Conservation (phyloP, 2,329 filamentous ascomycete species). For the Aureobasidium pullulans region DNA sequence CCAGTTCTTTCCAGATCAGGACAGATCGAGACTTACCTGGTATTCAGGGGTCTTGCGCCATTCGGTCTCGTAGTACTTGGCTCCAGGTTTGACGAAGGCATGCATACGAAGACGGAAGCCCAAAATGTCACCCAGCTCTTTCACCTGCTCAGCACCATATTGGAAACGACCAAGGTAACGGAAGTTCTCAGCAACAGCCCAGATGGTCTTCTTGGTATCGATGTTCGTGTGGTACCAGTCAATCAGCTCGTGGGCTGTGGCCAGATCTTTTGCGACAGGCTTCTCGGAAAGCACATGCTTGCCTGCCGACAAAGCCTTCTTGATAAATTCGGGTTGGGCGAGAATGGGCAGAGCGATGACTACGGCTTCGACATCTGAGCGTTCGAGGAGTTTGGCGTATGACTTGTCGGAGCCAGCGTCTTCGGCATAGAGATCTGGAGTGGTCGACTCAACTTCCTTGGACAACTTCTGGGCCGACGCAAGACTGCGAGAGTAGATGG, state of each 20-base stretch:
- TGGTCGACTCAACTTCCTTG: constrained; percentile 27
- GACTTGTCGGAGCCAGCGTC: constrained; percentile 41
- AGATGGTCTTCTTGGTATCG: constrained; percentile 34
- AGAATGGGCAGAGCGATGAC: constrained; percentile 44
- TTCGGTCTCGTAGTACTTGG: constrained; percentile 49
- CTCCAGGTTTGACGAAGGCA: constrained; percentile 39
- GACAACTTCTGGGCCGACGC: constrained; percentile 46
- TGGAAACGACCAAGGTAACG: constrained; percentile 53
- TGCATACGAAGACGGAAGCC: constrained; percentile 46
- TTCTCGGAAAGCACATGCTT: constrained; percentile 54
- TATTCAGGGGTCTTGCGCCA: constrained; percentile 64
- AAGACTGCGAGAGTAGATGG: constrained; percentile 58
- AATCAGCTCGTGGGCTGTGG: constrained; percentile 43
- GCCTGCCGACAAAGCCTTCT: constrained; percentile 40
- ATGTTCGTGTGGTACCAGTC: constrained; percentile 39
- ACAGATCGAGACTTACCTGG: constrained; percentile 34
- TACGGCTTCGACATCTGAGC: constrained; percentile 41
- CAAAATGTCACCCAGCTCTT: constrained; percentile 47
- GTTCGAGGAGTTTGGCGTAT: constrained; percentile 35
- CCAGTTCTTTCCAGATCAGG: no score
- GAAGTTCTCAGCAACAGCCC: constrained; percentile 66
- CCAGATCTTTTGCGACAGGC: constrained; percentile 47
- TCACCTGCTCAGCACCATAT: constrained; percentile 44
- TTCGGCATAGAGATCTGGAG: constrained; percentile 52
- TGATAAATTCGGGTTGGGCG: constrained; percentile 40